These are phyloP conservation scores for Tuber indicum DNA, from an alignment of 495 filamentous ascomycete species.

Conservation along the genomic window DNA sequence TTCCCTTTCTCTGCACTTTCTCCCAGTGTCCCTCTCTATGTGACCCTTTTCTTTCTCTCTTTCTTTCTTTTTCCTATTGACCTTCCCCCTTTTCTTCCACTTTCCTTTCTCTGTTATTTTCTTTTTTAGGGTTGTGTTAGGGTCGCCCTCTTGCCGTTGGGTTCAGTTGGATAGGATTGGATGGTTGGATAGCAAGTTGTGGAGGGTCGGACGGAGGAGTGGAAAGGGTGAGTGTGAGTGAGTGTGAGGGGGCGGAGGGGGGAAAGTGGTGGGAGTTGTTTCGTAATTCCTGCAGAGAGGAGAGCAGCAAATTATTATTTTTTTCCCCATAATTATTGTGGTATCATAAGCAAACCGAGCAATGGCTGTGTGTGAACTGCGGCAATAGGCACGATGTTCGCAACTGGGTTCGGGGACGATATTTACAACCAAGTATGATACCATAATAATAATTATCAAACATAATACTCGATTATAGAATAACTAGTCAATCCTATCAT, in stretches of 20 bases:
- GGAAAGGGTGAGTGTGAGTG: background rate
- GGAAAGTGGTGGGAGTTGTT: background rate
- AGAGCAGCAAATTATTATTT: background rate
- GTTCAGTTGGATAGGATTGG: background rate
- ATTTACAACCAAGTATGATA: background rate
- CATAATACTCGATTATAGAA: background rate
- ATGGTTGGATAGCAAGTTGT: background rate
- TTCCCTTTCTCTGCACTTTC: background rate
- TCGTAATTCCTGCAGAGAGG: slow-evolving; percentile 3
- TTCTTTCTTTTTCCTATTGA: background rate
- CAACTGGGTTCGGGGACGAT: background rate
- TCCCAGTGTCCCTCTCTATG: background rate
- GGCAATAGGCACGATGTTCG: background rate
- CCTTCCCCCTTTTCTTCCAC: background rate
- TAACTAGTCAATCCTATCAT: background rate
- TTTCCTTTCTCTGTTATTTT: background rate
- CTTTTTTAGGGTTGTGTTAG: slow-evolving; percentile 2
- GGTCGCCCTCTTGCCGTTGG: background rate
- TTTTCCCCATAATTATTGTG: background rate
- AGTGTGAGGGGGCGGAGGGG: background rate
- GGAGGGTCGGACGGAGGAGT: background rate
- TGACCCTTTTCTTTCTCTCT: background rate
- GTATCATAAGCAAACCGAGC: background rate
- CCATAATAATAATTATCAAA: background rate
- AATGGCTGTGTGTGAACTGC: background rate